Percentiles rank a stretch among this genome's conserved stretches.
phyloP scores from a whole-genome alignment of 257 asterid species.

The Lavandula angustifolia region DNA sequence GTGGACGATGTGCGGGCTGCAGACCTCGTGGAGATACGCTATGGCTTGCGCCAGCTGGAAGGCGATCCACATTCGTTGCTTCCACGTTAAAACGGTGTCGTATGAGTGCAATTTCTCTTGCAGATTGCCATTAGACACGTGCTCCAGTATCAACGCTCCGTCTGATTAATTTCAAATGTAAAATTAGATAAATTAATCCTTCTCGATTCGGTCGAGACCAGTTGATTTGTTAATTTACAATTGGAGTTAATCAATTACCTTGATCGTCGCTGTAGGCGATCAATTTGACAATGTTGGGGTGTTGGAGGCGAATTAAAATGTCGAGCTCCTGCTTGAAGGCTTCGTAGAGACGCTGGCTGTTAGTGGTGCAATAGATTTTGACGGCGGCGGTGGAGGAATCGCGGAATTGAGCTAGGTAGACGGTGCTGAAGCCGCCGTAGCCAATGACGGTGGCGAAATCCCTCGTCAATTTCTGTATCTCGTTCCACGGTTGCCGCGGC shows the following conservation, averaged over 20 bases:
- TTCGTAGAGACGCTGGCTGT: slow-evolving; percentile 50
- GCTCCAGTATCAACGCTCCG: slow-evolving; percentile 55
- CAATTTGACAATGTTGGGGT: slow-evolving; percentile 51
- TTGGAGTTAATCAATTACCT: slow-evolving; percentile 30
- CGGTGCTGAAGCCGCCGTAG: slow-evolving; percentile 69
- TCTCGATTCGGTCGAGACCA: no score
- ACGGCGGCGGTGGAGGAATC: slow-evolving; percentile 55
- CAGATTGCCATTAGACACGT: slow-evolving; percentile 56
- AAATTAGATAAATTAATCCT: no score
- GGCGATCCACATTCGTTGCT: slow-evolving; percentile 55
- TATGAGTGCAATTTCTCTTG: slow-evolving; percentile 56
- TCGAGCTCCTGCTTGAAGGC: slow-evolving; percentile 56
- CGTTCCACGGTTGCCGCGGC: slow-evolving; percentile 36
- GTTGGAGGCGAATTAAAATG: slow-evolving; percentile 47
- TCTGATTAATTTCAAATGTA: slow-evolving; percentile 5
- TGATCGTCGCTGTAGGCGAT: slow-evolving; percentile 52
- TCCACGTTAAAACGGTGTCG: slow-evolving; percentile 47
- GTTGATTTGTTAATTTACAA: no score
- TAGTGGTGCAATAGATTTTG: slow-evolving; percentile 44
- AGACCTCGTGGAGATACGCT: slow-evolving; percentile 57
- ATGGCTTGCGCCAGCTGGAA: slow-evolving; percentile 65
- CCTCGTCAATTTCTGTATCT: slow-evolving; percentile 40
- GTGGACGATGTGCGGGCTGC: slow-evolving; percentile 60
- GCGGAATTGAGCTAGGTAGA: slow-evolving; percentile 49
- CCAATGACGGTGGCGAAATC: slow-evolving; percentile 53